phyloP scores from a whole-genome alignment of 495 filamentous ascomycete genomes.

The Cairneyella variabilis region DNA sequence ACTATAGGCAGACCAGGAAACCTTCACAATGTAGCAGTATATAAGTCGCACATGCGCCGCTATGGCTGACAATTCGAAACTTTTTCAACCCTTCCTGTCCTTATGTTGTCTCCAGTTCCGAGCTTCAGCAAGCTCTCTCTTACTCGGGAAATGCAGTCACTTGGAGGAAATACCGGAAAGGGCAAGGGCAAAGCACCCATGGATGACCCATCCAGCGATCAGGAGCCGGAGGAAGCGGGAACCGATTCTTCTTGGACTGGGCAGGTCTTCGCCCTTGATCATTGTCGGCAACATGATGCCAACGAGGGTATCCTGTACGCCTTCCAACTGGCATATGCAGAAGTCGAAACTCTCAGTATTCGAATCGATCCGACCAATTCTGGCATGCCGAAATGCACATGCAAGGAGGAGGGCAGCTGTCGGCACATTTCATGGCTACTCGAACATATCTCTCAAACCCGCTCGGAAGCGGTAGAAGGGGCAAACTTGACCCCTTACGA shows the following conservation, averaged over 20 bases:
- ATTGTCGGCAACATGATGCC: conserved; percentile 16
- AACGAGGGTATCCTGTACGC: too few relatives aligned
- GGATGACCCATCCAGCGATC: conserved; percentile 10
- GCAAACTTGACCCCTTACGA: conserved; percentile 10
- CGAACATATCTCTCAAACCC: conserved; percentile 9
- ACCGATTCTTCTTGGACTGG: conserved; percentile 3
- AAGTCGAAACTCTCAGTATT: conserved; percentile 19
- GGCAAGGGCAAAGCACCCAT: conserved; percentile 20
- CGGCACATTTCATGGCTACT: conserved; percentile 22
- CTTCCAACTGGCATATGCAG: conserved; percentile 24
- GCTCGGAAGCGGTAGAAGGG: not conserved
- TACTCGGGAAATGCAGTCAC: conserved; percentile 16
- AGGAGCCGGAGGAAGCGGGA: conserved; percentile 1
- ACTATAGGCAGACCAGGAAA: conserved; percentile 16
- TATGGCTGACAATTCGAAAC: conserved; percentile 26
- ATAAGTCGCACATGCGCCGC: conserved; percentile 17
- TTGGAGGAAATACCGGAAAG: conserved; percentile 12
- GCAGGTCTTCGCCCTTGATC: conserved; percentile 21
- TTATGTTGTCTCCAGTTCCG: conserved; percentile 24
- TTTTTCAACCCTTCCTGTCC: conserved; percentile 27
- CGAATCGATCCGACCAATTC: conserved; percentile 13
- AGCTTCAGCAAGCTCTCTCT: conserved; percentile 28
- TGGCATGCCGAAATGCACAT: conserved; percentile 15
- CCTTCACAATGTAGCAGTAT: conserved; percentile 11
- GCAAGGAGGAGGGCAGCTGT: conserved; percentile 15